phyloP scores from a whole-genome alignment of 1,284 basidiomycete species.

The Grifola frondosa region DNA sequence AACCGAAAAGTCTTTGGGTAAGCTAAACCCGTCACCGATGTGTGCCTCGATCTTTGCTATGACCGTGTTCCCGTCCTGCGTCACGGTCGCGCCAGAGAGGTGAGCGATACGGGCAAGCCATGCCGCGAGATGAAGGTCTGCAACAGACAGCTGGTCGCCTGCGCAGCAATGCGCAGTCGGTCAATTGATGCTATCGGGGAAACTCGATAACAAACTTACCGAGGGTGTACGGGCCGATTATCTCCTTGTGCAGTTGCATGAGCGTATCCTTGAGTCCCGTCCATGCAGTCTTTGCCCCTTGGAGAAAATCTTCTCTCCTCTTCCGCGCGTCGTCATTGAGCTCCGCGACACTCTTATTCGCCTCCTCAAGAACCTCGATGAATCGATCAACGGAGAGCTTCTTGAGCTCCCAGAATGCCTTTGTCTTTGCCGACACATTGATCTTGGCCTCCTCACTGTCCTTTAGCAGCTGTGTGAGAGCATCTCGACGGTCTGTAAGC shows the following conservation, averaged over 20 bases:
- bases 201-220: conserved; percentile 43
- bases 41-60: conserved; percentile 51
- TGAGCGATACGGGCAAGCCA: conserved; percentile 71
- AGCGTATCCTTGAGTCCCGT: conserved; percentile 45
- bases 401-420: conserved; percentile 56
- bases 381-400: conserved; percentile 45
- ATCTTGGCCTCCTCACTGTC: conserved; percentile 47
- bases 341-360: conserved; percentile 41
- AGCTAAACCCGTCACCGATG: conserved; percentile 44
- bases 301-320: conserved; percentile 37
- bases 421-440: conserved; percentile 61
- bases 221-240: conserved; percentile 71
- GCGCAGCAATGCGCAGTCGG: conserved; percentile 10
- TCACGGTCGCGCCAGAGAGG: conserved; percentile 52
- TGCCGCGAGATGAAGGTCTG: conserved; percentile 77
- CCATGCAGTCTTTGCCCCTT: conserved; percentile 41
- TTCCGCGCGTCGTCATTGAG: conserved; percentile 32
- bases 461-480: conserved; percentile 53
- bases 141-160: conserved; percentile 79
- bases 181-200: not conserved
- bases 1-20: conserved; percentile 45
- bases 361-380: conserved; percentile 45
- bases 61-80: conserved; percentile 49
- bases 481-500: conserved; percentile 49
- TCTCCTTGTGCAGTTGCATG: conserved; percentile 49